Conservation (phyloP, 768 basidiomycete species). For the Amanita muscaria region DNA sequence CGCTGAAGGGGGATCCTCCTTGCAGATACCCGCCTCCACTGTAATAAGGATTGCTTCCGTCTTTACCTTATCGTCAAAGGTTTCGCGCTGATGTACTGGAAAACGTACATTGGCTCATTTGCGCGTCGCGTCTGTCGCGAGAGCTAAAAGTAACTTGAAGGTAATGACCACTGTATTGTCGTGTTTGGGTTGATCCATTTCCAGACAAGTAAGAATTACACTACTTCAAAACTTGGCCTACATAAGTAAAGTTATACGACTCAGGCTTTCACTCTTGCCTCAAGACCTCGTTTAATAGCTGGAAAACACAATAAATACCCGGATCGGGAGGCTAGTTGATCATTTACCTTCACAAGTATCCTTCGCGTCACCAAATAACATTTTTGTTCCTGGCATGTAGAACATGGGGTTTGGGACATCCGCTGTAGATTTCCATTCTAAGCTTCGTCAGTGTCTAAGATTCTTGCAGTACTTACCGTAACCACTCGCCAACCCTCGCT, state of each 20-base stretch:
- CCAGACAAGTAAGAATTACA: too few relatives aligned
- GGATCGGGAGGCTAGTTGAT: background rate
- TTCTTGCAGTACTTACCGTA: conserved; percentile 46
- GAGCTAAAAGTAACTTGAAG: background rate
- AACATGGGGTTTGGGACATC: conserved; percentile 94
- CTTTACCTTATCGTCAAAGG: conserved; percentile 26
- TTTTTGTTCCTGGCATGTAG: conserved; percentile 84
- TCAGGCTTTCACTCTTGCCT: conserved; percentile 16
- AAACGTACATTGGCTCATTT: conserved; percentile 27
- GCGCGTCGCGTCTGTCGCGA: conserved; percentile 3
- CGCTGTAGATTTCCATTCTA: conserved; percentile 32
- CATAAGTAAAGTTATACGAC: too few relatives aligned
- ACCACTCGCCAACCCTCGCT: conserved; percentile 81
- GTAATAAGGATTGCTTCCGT: conserved; percentile 24
- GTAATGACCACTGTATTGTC: conserved; percentile 1
- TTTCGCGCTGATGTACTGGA: too few relatives aligned
- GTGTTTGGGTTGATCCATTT: conserved; percentile 9
- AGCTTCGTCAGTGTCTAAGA: conserved; percentile 5
- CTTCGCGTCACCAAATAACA: conserved; percentile 90
- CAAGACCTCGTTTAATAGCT: conserved; percentile 59
- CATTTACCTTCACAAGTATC: conserved; percentile 76
- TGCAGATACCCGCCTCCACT: conserved; percentile 52
- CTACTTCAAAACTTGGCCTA: too few relatives aligned
- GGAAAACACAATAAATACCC: conserved; percentile 5
- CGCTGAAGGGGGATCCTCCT: conserved; percentile 51